phyloP scores from a whole-genome alignment of 1,139 yeast species.

The Blastobotrys capitulatus region DNA sequence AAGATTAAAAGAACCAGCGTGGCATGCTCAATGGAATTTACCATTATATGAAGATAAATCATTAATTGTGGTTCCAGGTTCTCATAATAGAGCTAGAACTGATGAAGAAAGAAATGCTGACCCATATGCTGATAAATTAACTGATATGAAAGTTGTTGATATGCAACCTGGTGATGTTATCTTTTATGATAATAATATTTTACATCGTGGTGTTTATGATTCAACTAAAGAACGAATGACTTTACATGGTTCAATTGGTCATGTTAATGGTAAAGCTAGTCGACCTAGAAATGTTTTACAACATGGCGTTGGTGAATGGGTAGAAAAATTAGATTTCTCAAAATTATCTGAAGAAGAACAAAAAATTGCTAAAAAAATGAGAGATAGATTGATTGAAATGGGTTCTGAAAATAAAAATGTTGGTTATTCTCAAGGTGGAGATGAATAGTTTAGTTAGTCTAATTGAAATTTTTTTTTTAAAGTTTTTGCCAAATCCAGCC shows the following conservation, averaged over 20 bases:
- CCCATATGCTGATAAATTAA: conserved; percentile 32
- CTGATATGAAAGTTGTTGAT: conserved; percentile 41
- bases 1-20: conserved; percentile 41
- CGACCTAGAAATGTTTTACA: conserved; percentile 51
- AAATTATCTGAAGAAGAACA: conserved; percentile 8
- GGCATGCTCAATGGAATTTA: conserved; percentile 53
- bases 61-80: conserved; percentile 48
- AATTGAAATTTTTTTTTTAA: too few species aligned
- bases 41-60: conserved; percentile 48
- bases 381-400: conserved; percentile 12
- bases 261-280: conserved; percentile 39
- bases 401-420: conserved; percentile 12
- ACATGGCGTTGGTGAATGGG: conserved; percentile 51
- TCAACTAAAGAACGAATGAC: conserved; percentile 43
- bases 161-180: conserved; percentile 52
- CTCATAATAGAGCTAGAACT: conserved; percentile 46
- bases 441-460: conserved; percentile 2
- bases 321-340: conserved; percentile 10
- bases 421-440: conserved; percentile 14
- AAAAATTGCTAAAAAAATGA: conserved; percentile 11
- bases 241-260: conserved; percentile 52
- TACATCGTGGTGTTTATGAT: conserved; percentile 47
- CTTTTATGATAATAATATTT: conserved; percentile 49
- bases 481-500: too few species aligned
- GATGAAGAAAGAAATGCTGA: conserved; percentile 42